Conservation (phyloP, 768 basidiomycete species). For the Vararia minispora region DNA sequence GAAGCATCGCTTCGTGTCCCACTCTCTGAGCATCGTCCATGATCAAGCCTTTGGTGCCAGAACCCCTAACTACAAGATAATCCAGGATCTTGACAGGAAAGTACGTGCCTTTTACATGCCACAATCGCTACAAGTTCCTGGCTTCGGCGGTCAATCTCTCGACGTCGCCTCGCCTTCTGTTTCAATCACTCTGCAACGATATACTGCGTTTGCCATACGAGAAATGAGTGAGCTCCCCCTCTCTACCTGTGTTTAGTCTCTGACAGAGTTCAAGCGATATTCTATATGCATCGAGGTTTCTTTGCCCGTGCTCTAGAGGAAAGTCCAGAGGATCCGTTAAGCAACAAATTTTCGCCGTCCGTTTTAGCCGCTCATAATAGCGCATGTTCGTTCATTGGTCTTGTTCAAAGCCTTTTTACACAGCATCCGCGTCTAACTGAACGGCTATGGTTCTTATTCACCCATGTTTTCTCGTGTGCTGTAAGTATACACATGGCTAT, state of each 20-base stretch:
- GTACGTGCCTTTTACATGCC: constrained; percentile 55
- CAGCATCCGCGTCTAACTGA: constrained; percentile 57
- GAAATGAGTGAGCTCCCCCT: constrained; percentile 44
- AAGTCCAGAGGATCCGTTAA: constrained; percentile 49
- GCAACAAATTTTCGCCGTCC: constrained; percentile 57
- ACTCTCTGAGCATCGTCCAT: constrained; percentile 53
- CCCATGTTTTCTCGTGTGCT: constrained; percentile 62
- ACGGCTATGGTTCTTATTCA: constrained; percentile 64
- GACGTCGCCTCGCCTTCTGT: constrained; percentile 35
- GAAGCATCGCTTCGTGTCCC: constrained; percentile 56
- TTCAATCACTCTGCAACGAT: constrained; percentile 56
- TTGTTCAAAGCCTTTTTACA: constrained; percentile 52
- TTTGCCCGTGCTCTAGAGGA: constrained; percentile 63
- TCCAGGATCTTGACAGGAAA: constrained; percentile 57
- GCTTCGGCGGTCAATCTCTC: constrained; percentile 38
- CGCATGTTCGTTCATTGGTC: constrained; percentile 55
- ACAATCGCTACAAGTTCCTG: constrained; percentile 50
- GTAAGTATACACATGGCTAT: constrained; percentile 26
- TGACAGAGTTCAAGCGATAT: constrained; percentile 33
- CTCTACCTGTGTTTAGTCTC: neutral
- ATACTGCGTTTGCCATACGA: constrained; percentile 53
- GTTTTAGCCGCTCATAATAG: constrained; percentile 62
- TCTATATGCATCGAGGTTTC: constrained; percentile 69
- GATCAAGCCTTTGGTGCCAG: constrained; percentile 60
- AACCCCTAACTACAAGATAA: constrained; percentile 45